These are phyloP conservation scores for Coniochaeta sp. DNA, from an alignment of 2,329 filamentous ascomycete species.

Conservation along the genomic window DNA sequence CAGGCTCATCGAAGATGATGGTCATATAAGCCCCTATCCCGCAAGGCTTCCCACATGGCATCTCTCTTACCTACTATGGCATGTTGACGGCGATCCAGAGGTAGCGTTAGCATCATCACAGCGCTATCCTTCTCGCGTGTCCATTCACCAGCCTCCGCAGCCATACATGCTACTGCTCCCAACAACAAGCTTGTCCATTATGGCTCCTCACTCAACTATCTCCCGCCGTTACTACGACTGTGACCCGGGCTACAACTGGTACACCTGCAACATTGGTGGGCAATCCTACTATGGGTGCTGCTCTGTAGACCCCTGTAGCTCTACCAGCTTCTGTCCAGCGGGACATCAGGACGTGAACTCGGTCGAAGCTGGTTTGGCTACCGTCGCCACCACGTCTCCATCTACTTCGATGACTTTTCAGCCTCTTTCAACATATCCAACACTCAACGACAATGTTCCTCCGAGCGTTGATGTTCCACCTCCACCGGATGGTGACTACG, in stretches of 20 bases:
- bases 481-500: background rate
- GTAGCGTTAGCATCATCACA: background rate
- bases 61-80: background rate
- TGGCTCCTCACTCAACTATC: background rate
- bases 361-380: background rate
- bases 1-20: no score
- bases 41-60: no score
- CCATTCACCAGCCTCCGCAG: background rate
- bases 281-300: background rate
- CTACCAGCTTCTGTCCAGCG: background rate
- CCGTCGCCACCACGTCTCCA: background rate
- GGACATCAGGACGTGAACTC: background rate
- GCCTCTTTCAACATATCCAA: background rate
- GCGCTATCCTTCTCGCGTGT: background rate
- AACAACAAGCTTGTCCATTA: background rate
- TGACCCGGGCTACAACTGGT: constrained; percentile 22
- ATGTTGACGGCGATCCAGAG: background rate
- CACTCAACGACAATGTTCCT: background rate
- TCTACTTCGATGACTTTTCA: background rate
- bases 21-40: no score
- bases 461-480: background rate
- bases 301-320: background rate
- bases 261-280: constrained; percentile 25
- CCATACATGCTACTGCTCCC: background rate
- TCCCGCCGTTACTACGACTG: constrained; percentile 15